Evolutionary conservation across 257 asterid species (phyloP), one percentile per base, ranked within the genome.

Genomic region (Penstemon eatonii): DNA sequence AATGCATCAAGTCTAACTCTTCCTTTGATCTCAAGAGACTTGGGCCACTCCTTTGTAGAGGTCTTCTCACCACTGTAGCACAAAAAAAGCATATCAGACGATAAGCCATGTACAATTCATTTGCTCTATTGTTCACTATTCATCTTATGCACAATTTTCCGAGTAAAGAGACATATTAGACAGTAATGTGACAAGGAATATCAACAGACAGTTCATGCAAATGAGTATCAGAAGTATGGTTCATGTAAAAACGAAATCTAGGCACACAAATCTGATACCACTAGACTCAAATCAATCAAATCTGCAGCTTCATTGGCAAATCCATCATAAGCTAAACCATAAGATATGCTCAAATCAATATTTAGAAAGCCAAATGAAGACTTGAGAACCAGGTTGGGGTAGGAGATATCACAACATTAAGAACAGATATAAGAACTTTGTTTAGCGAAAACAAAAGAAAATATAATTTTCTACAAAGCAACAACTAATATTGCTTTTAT

Each of bases 1-100:
- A 94, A 94, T 3, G 99, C 96, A 54, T 86, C 99, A 43, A 89
- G 89, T 71, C 93, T 81, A 66, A 94, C 99, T 83, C 96, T 83
- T 56, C 99, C 99, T 82, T 91, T 91, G 78, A 91, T 83, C 83
- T 94, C 99, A 44, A 94, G 87, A 67, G 96, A 82, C 59, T 71
- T 65, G 47, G 97, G 84, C 98, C 99, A 94, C 74, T 84, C 96
- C 78, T 82, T 81, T 33, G 75, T 83, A 0, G 93, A 80, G 9
- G 95, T 82, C 77, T 84, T 94, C 86, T 94, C 98, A 47, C 98
- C 98, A 65, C 98, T 92, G 96, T 58, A 7, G 45, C 73, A 42
- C 72, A 19, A 59, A 75, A 72, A 56, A n/a, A 51, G 46, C 43
- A 73, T 1, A 74, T 66, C 66, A 78, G 76, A 13, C 19, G 41